Evolutionary conservation across 106 monocot genomes (phyloP).

Genomic region (Platanthera guangdongensis): DNA sequence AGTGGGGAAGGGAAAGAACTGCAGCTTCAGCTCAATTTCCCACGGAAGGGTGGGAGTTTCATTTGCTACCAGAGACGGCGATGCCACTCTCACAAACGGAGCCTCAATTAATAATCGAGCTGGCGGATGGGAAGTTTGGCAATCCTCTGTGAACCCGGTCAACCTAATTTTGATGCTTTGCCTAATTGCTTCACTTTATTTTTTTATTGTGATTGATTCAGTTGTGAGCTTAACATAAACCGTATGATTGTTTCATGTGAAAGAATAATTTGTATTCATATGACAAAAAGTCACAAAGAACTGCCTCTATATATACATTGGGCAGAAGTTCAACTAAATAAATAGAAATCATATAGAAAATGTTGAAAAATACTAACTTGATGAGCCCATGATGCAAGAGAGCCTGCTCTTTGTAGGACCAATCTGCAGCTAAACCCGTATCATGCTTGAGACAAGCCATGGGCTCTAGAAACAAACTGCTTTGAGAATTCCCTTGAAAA

Average conservation of each 20-base stretch:
- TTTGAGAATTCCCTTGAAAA: constrained; percentile 9
- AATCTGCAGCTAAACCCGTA: constrained; percentile 41
- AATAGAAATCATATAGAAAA: background rate
- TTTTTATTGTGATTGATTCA: no score
- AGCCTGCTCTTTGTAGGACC: constrained; percentile 47
- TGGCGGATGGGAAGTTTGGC: no score
- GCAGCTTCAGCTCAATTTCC: no score
- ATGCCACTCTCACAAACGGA: no score
- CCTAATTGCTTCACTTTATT: no score
- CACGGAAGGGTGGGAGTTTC: no score
- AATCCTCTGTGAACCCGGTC: no score
- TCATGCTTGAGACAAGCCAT: constrained; percentile 43
- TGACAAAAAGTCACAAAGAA: background rate
- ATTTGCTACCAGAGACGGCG: no score
- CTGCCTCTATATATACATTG: background rate
- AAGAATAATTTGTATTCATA: background rate
- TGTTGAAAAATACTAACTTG: constrained; percentile 23
- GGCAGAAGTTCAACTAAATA: background rate
- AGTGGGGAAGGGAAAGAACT: no score
- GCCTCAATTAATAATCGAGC: no score
- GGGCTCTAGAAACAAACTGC: constrained; percentile 18
- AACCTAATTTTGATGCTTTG: no score
- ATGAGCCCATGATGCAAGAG: constrained; percentile 33
- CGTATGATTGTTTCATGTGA: background rate
- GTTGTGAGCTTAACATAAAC: background rate